Evolutionary conservation across 2,329 filamentous ascomycete genomes (phyloP), one percentile per base, ranked within the genome.

Genomic region (Dothiorella sarmentorum): DNA sequence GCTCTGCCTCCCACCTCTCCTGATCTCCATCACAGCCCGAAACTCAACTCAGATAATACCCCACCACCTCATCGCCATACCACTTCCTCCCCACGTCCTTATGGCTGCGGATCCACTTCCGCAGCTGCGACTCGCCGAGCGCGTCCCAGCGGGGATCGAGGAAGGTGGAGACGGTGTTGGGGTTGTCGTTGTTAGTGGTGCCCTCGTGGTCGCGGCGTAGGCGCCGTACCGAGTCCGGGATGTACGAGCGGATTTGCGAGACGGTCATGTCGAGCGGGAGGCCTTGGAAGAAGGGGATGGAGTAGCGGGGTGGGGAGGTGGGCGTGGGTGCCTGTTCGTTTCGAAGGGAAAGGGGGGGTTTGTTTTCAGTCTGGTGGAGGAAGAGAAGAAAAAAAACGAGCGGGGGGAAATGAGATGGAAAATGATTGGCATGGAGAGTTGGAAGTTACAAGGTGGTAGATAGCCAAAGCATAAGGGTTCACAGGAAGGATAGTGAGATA

Each of bases 211-310:
- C 33, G 37, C 58, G 61, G 38, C 67, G 57, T 22, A 66, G 37
- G 22, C 45, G 56, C 27, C 65, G 60, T 7, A 71, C 68, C 11
- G 56, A 31, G 24, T 69, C 61, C 4, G 67, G 66, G 31, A 72
- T 68, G 45, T 66, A 64, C 31, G 20, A 0, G 66, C 20, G 77
- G 61, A 44, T 80, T 76, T 40, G 78, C 69, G 56, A 80, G 73
- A 71, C 68, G 1, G 66, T 73, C 64, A 70, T 66, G 51, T 71
- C 67, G 7, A 71, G 62, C 17, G 69, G 67, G 43, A 73, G 60
- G 4, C 72, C 71, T 61, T 73, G 70, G 43, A 75, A 75, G 61
- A 74, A 75, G 1, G 73, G 70, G 0, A 75, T 69, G 11, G 66
- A 70, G 56, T 71, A 74, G 22, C 69, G 47, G 17, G 52, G 42